Percentiles rank a stretch among this genome's conserved stretches.
These are phyloP conservation scores for Tarenaya hassleriana DNA, from an alignment of 345 rosid genomes.

Conservation along the genomic window DNA sequence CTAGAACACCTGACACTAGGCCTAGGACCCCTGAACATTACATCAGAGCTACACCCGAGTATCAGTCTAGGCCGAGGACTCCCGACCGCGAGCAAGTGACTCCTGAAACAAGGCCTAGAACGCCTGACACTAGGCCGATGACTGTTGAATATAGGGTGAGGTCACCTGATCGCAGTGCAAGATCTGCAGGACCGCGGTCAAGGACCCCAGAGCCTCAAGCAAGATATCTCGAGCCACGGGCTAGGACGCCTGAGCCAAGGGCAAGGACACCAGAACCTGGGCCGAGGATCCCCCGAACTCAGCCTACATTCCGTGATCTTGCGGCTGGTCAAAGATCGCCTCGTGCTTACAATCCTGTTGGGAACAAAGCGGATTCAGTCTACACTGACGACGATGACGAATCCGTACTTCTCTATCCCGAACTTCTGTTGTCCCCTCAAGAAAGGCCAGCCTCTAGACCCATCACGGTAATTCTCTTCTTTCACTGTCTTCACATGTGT, in stretches of 20 bases:
- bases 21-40: slow-evolving; percentile 6
- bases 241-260: slow-evolving; percentile 11
- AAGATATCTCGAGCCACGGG: slow-evolving; percentile 17
- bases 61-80: slow-evolving; percentile 2
- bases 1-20: slow-evolving; percentile 22
- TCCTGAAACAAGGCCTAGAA: slow-evolving; percentile 6
- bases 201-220: slow-evolving; percentile 32
- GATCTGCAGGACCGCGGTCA: slow-evolving; percentile 20
- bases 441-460: slow-evolving; percentile 23
- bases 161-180: slow-evolving; percentile 22
- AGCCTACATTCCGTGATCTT: slow-evolving; percentile 19
- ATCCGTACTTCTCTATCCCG: slow-evolving; percentile 26
- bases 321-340: slow-evolving; percentile 16
- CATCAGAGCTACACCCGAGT: too few relatives aligned
- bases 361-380: slow-evolving; percentile 20
- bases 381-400: slow-evolving; percentile 20
- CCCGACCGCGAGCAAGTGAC: slow-evolving; percentile 6
- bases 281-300: slow-evolving; percentile 17
- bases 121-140: slow-evolving; percentile 22
- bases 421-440: slow-evolving; percentile 28
- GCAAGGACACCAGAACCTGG: slow-evolving; percentile 29
- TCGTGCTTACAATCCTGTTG: slow-evolving; percentile 16
- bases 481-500: slow-evolving; percentile 8
- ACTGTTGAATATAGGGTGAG: slow-evolving; percentile 17
- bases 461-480: slow-evolving; percentile 19